phyloP scores from a whole-genome alignment of 192 early-diverging fungal genomes.

The Thamnidium elegans region DNA sequence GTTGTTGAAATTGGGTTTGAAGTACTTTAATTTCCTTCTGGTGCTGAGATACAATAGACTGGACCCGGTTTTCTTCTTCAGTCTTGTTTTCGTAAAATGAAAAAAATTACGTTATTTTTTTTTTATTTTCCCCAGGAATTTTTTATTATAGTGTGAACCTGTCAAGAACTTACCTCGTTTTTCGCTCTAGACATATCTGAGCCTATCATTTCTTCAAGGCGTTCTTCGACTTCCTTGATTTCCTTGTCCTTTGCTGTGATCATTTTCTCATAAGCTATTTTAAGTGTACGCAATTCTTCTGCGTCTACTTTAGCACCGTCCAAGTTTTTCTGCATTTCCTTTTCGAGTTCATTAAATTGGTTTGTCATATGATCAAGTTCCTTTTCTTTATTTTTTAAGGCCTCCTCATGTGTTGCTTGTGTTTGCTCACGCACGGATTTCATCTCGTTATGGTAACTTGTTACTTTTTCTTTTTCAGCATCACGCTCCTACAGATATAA shows the following conservation, averaged over 20 bases:
- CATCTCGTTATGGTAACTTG: not conserved
- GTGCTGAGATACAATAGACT: constrained; percentile 12
- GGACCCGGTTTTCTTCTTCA: constrained; percentile 19
- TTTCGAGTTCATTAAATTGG: not conserved
- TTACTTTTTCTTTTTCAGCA: not conserved
- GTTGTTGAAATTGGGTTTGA: constrained; percentile 26
- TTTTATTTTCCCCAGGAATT: not conserved
- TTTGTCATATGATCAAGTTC: constrained; percentile 2
- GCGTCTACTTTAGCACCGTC: not conserved
- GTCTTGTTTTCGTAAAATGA: not conserved
- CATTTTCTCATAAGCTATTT: constrained; percentile 19
- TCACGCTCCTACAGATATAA: not conserved
- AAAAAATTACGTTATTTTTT: not conserved
- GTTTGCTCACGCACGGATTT: constrained; percentile 5
- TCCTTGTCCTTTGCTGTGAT: constrained; percentile 17
- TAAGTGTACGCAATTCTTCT: constrained; percentile 4
- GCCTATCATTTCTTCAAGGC: not conserved
- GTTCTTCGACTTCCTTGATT: constrained; percentile 12
- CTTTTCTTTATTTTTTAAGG: not conserved
- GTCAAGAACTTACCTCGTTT: constrained; percentile 6
- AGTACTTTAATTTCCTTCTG: constrained; percentile 26
- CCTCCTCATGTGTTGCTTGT: not conserved
- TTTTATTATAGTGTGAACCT: not conserved
- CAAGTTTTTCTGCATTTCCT: not conserved
- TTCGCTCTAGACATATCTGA: not conserved